A percentile compares a stretch with the other conserved stretches of the same genome.
phyloP scores from a whole-genome alignment of 331 rosid genomes.

The Quercus tomentella region DNA sequence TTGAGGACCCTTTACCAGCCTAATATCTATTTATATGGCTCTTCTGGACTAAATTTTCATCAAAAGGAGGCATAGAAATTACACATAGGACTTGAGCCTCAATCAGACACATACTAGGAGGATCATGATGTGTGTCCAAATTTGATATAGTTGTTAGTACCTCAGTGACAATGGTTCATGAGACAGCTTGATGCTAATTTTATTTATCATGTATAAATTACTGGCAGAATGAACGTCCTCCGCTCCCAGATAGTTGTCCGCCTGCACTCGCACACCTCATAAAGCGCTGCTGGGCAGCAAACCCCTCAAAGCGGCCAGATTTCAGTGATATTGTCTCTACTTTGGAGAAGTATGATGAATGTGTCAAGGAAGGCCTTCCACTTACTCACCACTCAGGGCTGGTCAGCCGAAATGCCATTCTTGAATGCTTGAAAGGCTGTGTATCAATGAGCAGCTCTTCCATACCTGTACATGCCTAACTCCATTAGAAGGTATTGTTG shows the following conservation, averaged over 20 bases:
- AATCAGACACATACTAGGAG: not conserved
- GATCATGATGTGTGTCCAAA: not conserved
- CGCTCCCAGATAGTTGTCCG: slow-evolving; percentile 88
- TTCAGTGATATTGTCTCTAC: slow-evolving; percentile 74
- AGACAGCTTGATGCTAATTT: not conserved
- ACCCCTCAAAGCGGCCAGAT: slow-evolving; percentile 94
- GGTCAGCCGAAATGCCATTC: slow-evolving; percentile 56
- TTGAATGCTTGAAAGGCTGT: slow-evolving; percentile 80
- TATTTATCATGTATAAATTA: not conserved
- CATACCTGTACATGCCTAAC: slow-evolving; percentile 87
- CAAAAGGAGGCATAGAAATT: not conserved
- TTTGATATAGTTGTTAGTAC: not conserved
- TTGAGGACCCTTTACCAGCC: not conserved
- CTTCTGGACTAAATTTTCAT: not conserved
- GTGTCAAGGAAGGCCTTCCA: slow-evolving; percentile 95
- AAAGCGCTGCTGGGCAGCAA: slow-evolving; percentile 89
- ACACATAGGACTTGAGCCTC: too few relatives aligned
- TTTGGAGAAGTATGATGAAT: slow-evolving; percentile 85
- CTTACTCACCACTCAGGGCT: slow-evolving; percentile 67
- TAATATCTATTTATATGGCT: not conserved
- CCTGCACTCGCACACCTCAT: slow-evolving; percentile 88
- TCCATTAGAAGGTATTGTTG: slow-evolving; percentile 26
- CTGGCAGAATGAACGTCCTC: slow-evolving; percentile 89
- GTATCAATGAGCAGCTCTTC: slow-evolving; percentile 67
- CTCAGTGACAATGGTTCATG: not conserved